Evolutionary conservation across 495 filamentous ascomycete species (phyloP).

Genomic region (Aspergillus diversus): DNA sequence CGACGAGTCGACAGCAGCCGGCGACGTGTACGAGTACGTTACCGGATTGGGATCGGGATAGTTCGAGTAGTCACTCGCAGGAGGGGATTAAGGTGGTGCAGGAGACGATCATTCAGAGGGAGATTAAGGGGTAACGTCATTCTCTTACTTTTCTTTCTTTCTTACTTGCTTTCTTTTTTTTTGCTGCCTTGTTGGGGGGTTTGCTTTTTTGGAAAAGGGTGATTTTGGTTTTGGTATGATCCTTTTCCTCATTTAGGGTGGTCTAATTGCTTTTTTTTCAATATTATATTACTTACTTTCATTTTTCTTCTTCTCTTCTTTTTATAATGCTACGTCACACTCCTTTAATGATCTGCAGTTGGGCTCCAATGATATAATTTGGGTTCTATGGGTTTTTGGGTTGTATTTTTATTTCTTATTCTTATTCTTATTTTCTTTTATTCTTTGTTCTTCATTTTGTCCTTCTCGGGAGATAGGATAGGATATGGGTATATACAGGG

Average conservation of each 20-base stretch:
- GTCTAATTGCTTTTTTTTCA: too few species aligned
- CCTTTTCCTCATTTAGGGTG: background rate
- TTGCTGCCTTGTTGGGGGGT: background rate
- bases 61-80: conserved; percentile 2
- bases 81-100: conserved; percentile 27
- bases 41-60: conserved; percentile 1
- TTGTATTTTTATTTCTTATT: too few species aligned
- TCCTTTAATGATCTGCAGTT: too few species aligned
- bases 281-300: background rate
- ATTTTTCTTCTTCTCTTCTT: background rate
- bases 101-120: conserved; percentile 27
- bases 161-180: background rate
- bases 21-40: conserved; percentile 11
- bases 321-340: too few species aligned
- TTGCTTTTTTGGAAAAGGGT: background rate
- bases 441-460: background rate
- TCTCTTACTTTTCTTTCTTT: background rate
- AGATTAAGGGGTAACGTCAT: background rate
- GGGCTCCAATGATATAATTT: too few species aligned
- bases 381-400: too few species aligned
- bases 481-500: background rate
- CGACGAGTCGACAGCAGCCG: conserved; percentile 23
- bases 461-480: background rate
- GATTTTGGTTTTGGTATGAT: background rate
- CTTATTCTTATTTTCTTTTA: background rate